Percentiles rank a stretch among this genome's conserved stretches.
Conservation (phyloP, 2,329 filamentous ascomycete species). For the Davidsoniella australis region DNA sequence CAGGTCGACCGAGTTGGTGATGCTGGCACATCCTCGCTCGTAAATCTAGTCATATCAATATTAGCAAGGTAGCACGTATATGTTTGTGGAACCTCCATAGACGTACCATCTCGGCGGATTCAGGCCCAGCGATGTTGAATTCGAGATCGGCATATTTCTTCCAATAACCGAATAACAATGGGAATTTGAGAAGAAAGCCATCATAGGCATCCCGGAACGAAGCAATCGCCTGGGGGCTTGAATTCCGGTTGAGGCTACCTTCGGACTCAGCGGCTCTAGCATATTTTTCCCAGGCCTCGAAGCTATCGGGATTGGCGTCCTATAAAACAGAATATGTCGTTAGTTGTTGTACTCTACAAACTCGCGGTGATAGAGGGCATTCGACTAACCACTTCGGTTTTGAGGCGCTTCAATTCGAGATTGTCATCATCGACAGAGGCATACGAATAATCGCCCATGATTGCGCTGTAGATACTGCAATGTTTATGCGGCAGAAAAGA, state of each 20-base stretch:
- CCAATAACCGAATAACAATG: slow-evolving; percentile 94
- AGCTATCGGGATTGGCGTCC: slow-evolving; percentile 67
- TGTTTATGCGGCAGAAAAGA: background rate
- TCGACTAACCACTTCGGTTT: slow-evolving; percentile 54
- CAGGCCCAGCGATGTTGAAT: slow-evolving; percentile 89
- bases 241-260: slow-evolving; percentile 89
- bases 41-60: slow-evolving; percentile 50
- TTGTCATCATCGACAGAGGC: slow-evolving; percentile 51
- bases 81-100: no score
- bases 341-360: background rate
- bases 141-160: slow-evolving; percentile 98
- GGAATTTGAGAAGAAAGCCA: slow-evolving; percentile 84
- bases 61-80: background rate
- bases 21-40: slow-evolving; percentile 83
- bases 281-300: slow-evolving; percentile 88
- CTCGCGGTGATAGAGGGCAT: background rate
- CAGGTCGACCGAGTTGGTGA: slow-evolving; percentile 83
- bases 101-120: slow-evolving; percentile 84
- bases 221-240: slow-evolving; percentile 80
- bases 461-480: background rate
- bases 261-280: slow-evolving; percentile 77
- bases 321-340: slow-evolving; percentile 16
- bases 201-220: slow-evolving; percentile 80
- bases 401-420: slow-evolving; percentile 62
- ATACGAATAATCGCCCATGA: slow-evolving; percentile 10